Evolutionary conservation across 2,329 filamentous ascomycete species (phyloP).

Genomic region (Akanthomyces lecanii): DNA sequence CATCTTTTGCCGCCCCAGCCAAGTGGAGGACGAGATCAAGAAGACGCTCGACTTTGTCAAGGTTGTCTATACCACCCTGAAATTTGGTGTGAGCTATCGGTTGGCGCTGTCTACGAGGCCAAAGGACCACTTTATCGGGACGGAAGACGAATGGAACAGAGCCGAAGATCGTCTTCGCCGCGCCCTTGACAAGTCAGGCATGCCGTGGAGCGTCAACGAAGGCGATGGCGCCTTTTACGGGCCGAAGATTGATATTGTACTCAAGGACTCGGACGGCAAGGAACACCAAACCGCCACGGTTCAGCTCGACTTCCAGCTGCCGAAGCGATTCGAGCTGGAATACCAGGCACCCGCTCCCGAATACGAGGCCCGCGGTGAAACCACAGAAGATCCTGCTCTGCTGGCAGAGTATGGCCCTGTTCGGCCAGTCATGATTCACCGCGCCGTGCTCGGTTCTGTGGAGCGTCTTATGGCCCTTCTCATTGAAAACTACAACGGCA

Average conservation of each 20-base stretch:
- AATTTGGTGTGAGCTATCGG: constrained; percentile 64
- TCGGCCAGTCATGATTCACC: constrained; percentile 74
- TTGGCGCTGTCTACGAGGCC: constrained; percentile 77
- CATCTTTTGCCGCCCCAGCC: constrained; percentile 77
- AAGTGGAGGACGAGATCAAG: constrained; percentile 71
- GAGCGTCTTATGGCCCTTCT: constrained; percentile 81
- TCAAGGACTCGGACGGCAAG: constrained; percentile 75
- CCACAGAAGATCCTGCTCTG: constrained; percentile 43
- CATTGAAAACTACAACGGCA: constrained; percentile 76
- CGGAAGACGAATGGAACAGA: constrained; percentile 57
- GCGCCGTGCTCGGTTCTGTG: constrained; percentile 78
- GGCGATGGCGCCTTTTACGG: constrained; percentile 89
- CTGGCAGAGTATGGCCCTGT: constrained; percentile 55
- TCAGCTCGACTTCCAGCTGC: constrained; percentile 85
- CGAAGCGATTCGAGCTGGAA: constrained; percentile 72
- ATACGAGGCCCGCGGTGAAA: constrained; percentile 50
- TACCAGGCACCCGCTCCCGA: constrained; percentile 68
- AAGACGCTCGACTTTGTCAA: constrained; percentile 71
- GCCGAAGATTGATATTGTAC: constrained; percentile 83
- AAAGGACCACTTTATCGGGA: constrained; percentile 71
- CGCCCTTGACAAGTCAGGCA: constrained; percentile 60
- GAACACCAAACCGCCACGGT: constrained; percentile 87
- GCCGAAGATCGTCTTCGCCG: constrained; percentile 38
- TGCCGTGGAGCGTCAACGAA: constrained; percentile 69
- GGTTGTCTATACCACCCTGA: constrained; percentile 65